phyloP scores from a whole-genome alignment of 2,329 filamentous ascomycete species.

The Penicillium sp. region DNA sequence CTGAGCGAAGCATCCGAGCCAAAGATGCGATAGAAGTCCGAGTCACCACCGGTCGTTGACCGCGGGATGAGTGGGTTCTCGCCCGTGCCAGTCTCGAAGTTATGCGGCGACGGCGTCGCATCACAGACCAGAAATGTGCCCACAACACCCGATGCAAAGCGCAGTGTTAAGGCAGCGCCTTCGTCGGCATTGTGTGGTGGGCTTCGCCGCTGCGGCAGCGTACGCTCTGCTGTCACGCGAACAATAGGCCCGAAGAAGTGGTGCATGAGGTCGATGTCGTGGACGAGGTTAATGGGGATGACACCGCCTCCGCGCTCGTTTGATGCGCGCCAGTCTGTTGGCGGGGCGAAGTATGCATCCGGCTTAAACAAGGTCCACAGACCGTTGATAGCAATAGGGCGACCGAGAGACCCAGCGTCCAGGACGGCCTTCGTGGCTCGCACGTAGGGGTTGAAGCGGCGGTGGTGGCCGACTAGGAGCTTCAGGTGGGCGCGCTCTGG shows the following conservation, averaged over 20 bases:
- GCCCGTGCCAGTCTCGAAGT: constrained; percentile 58
- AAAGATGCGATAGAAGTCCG: constrained; percentile 56
- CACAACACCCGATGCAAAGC: constrained; percentile 56
- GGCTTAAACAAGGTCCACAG: constrained; percentile 58
- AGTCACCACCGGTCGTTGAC: constrained; percentile 33
- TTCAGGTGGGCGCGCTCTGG: constrained; percentile 35
- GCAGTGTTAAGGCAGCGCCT: constrained; percentile 55
- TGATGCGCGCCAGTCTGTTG: constrained; percentile 50
- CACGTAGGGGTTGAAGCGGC: constrained; percentile 60
- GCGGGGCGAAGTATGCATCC: constrained; percentile 50
- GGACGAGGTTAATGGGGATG: constrained; percentile 60
- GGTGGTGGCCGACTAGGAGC: constrained; percentile 59
- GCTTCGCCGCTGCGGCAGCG: constrained; percentile 42
- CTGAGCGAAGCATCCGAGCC: constrained; percentile 54
- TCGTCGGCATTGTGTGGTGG: constrained; percentile 53
- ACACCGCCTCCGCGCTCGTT: constrained; percentile 51
- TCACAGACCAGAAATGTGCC: constrained; percentile 60
- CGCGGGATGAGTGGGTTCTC: constrained; percentile 57
- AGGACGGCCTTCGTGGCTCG: constrained; percentile 51
- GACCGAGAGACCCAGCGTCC: constrained; percentile 44
- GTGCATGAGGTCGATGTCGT: constrained; percentile 61
- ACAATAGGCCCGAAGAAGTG: constrained; percentile 56
- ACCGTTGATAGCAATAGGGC: constrained; percentile 54
- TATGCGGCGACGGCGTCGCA: constrained; percentile 52
- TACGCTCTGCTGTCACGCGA: constrained; percentile 53